A percentile compares a stretch with the other conserved stretches of the same genome.
These are phyloP conservation scores for Pichia deserticola DNA, from an alignment of 805 yeast genomes.

Conservation along the genomic window DNA sequence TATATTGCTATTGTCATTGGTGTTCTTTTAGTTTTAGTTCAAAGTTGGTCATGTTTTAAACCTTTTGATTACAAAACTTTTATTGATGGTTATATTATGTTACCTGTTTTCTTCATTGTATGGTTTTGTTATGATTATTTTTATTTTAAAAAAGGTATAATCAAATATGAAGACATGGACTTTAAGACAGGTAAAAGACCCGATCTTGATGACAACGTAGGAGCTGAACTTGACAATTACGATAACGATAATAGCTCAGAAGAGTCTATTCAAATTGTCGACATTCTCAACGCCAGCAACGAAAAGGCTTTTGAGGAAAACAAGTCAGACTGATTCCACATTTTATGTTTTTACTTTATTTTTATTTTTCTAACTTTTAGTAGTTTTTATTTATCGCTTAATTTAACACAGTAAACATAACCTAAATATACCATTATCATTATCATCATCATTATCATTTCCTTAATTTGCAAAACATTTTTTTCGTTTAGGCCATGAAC, in stretches of 20 bases:
- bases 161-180: constrained; percentile 38
- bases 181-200: constrained; percentile 44
- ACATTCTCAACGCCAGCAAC: too few species aligned
- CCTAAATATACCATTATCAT: too few species aligned
- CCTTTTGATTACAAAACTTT: constrained; percentile 52
- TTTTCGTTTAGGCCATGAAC: too few species aligned
- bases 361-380: too few species aligned
- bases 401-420: too few species aligned
- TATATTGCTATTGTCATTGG: constrained; percentile 42
- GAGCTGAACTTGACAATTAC: constrained; percentile 9
- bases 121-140: constrained; percentile 21
- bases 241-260: not conserved
- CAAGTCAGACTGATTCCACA: too few species aligned
- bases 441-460: too few species aligned
- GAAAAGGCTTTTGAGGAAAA: too few species aligned
- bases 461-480: too few species aligned
- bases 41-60: constrained; percentile 57
- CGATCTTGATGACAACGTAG: constrained; percentile 20
- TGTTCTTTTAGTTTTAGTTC: constrained; percentile 48
- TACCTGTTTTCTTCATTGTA: constrained; percentile 47
- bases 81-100: constrained; percentile 54
- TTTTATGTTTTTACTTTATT: too few species aligned
- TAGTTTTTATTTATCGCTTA: too few species aligned
- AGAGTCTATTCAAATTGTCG: too few species aligned
- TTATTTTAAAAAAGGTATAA: constrained; percentile 21